These are phyloP conservation scores for Penstemon newberryi DNA, from an alignment of 257 asterid genomes.

Conservation along the genomic window DNA sequence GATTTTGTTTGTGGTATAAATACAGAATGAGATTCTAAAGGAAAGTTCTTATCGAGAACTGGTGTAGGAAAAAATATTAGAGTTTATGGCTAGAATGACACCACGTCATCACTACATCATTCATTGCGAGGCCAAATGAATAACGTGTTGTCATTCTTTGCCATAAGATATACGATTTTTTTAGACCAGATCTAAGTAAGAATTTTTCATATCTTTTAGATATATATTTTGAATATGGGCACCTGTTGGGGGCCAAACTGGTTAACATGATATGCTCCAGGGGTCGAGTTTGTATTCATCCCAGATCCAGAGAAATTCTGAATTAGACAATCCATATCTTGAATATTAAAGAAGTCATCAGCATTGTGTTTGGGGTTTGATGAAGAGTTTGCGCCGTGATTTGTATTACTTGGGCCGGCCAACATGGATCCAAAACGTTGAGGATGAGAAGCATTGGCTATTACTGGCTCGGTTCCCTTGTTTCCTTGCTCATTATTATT, in stretches of 20 bases:
- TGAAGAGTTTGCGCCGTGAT: neutral
- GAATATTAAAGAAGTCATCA: constrained; percentile 26
- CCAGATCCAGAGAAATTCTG: constrained; percentile 18
- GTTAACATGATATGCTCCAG: neutral
- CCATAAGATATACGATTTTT: too few relatives aligned
- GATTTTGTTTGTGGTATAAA: too few relatives aligned
- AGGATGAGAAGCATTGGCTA: neutral
- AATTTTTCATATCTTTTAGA: too few relatives aligned
- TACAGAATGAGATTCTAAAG: too few relatives aligned
- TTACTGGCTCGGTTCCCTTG: neutral
- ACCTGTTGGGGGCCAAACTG: constrained; percentile 16
- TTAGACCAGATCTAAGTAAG: too few relatives aligned
- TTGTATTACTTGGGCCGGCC: constrained; percentile 5
- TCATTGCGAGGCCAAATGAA: too few relatives aligned
- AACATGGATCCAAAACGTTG: constrained; percentile 18
- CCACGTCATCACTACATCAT: too few relatives aligned
- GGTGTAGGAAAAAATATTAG: too few relatives aligned
- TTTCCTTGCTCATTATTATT: neutral
- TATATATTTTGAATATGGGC: neutral
- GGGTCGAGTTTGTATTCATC: constrained; percentile 13
- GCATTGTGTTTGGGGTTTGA: neutral
- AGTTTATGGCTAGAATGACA: too few relatives aligned
- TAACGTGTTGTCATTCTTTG: too few relatives aligned
- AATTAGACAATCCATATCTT: constrained; percentile 26
- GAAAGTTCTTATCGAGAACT: too few relatives aligned